Evolutionary conservation across 1,284 basidiomycete species (phyloP), one percentile per base, ranked within the genome.

Genomic region (Ceratobasidium sp.): DNA sequence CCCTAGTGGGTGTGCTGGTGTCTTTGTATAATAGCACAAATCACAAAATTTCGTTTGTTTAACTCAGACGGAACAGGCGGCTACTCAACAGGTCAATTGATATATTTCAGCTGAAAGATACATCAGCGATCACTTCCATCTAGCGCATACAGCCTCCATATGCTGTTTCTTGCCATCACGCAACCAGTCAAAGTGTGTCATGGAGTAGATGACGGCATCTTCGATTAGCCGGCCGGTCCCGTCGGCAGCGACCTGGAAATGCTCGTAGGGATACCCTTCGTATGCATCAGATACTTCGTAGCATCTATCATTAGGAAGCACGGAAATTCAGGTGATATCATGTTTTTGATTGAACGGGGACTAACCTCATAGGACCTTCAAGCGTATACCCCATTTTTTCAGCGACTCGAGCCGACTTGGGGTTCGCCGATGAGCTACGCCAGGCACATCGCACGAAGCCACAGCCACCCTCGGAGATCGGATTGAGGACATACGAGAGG

Each of bases 141-240:
- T 44, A 29, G 62, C 22, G 43, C 62, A 65, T 3, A 65, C 11
- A 29, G 62, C 43, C 62, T 65, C 62, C 4, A 65, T 17, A 4
- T 65, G 62, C 13, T 65, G 62, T 13, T 29, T 65, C 43, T 65
- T 65, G 1, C 62, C 62, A 15, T 65, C 62, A 3, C 62, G 62
- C 43, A 65, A 17, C 62, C 43, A 65, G 22, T 65, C 62, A 15
- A 65, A 65, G 22, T 65, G 62, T 4, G 62, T 65, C 62, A 65
- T 65, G 8, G 43, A 22, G 29, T 65, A 65, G 19, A 65, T 46
- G 19, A 11, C 17, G 2, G 62, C 62, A 29, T 65, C 62, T 17
- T 65, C 62, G 13, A 65, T 65, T n/a, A 49, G 44, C 11, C 62
- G 62, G 1, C 43, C 43, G 2, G 62, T 65, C 3, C 43, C 62